A percentile compares a stretch with the other conserved stretches of the same genome.
Conservation (phyloP, 2,329 filamentous ascomycete genomes). For the Neofusicoccum umdonicola region DNA sequence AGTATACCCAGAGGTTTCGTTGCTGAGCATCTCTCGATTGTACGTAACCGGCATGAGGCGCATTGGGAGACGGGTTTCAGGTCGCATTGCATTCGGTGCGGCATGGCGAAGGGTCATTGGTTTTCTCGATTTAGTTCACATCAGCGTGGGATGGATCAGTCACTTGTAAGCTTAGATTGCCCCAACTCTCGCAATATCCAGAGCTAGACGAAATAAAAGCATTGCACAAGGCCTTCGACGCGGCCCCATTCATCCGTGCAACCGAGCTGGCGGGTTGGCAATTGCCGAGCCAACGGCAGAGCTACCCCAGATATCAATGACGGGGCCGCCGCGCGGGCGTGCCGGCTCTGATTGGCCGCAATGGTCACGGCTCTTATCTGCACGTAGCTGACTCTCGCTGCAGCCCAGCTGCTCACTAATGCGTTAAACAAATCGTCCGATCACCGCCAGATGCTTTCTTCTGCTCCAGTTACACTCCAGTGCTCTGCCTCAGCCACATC, state of each 20-base stretch:
- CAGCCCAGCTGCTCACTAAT: not conserved
- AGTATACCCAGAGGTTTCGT: not conserved
- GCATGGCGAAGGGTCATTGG: not conserved
- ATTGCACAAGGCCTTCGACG: not conserved
- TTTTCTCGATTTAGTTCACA: not conserved
- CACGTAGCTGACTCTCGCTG: not conserved
- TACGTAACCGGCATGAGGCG: conserved; percentile 1
- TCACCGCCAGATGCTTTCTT: not conserved
- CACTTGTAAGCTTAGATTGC: not conserved
- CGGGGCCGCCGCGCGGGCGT: not conserved
- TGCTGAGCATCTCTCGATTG: not conserved
- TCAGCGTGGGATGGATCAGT: not conserved
- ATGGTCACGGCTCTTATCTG: conserved; percentile 10
- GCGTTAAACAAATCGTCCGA: not conserved
- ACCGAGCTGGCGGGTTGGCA: not conserved
- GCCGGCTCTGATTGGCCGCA: not conserved
- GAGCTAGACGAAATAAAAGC: not conserved
- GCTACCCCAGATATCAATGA: conserved; percentile 3
- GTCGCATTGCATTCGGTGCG: not conserved
- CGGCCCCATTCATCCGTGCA: not conserved
- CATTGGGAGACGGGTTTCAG: not conserved
- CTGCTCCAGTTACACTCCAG: too few species aligned
- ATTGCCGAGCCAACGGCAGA: not conserved
- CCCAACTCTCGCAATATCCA: not conserved
- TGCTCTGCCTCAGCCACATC: too few species aligned